phyloP scores from a whole-genome alignment of 345 rosid genomes.

The Gynandropsis gynandra region DNA sequence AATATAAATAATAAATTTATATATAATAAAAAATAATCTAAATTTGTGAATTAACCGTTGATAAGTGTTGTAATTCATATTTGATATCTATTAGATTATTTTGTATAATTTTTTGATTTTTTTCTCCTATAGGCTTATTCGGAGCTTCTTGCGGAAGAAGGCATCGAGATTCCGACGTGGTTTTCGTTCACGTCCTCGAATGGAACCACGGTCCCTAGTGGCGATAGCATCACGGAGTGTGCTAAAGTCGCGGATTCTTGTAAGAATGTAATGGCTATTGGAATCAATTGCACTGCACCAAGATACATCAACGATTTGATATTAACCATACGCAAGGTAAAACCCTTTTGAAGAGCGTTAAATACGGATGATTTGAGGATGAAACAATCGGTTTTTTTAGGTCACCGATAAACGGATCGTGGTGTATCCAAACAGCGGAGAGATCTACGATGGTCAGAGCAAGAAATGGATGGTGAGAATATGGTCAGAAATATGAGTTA shows the following conservation, averaged over 20 bases:
- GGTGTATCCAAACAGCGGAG: constrained; percentile 82
- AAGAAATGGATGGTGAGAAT: constrained; percentile 88
- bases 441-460: constrained; percentile 51
- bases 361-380: constrained; percentile 7
- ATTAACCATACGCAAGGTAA: constrained; percentile 45
- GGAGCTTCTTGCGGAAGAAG: constrained; percentile 81
- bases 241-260: constrained; percentile 67
- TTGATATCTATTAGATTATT: too few species aligned
- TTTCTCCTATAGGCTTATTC: constrained; percentile 47
- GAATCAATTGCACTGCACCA: constrained; percentile 85
- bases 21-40: too few species aligned
- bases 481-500: too few species aligned
- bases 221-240: constrained; percentile 67
- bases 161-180: constrained; percentile 66
- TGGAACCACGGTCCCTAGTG: constrained; percentile 58
- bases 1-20: too few species aligned
- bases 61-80: too few species aligned
- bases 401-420: constrained; percentile 59
- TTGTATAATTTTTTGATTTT: too few species aligned
- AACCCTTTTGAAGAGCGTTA: neutral
- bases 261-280: constrained; percentile 60
- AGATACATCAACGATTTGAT: constrained; percentile 55
- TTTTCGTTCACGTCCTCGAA: constrained; percentile 71
- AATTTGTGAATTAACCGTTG: too few species aligned
- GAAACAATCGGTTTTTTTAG: constrained; percentile 29